Evolutionary conservation across 306 rosid species (phyloP), one percentile per base, ranked within the genome.

Genomic region (Prunus davidiana): DNA sequence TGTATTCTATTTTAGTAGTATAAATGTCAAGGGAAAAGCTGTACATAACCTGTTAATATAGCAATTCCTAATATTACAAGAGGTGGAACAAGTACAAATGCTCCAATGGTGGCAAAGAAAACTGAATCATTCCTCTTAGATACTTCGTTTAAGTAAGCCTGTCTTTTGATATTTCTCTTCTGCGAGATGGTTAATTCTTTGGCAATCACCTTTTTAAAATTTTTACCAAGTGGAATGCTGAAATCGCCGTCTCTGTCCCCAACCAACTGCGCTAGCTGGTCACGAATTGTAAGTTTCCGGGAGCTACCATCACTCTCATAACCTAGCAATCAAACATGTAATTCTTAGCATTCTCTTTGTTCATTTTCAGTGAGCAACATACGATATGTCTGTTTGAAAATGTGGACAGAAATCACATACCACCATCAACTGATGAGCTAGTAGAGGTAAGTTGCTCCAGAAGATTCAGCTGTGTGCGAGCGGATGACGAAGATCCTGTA

Each of bases 21-120:
- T 27, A 18, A 64, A 74, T 71, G 47, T 91, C 86, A 93, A 19
- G 98, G 98, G 81, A 91, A 86, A 85, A 93, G 97, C 78, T 95
- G 97, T 72, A 92, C 99, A 89, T 92, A 89, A 64, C 99, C 97
- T 13, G 96, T 95, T 76, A 78, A 71, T 76, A 95, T 82, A 61
- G 99, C 97, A 84, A 95, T 90, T 60, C 90, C 99, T 78, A 95
- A 76, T 79, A 95, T 95, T 75, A 92, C 76, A 79, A 95, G 16
- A 77, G 99, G 97, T 20, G 99, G 99, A 77, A 95, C 91, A 87
- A 95, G 75, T 75, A 95, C 87, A 83, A 90, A 95, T 50, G 97
- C 97, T 80, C 96, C 99, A 77, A 92, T 84, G 41, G 96, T 92
- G 76, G 99, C 96, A 76, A 95, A 95, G 88, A 92, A 88, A 67